Conservation (phyloP, 2,329 filamentous ascomycete genomes). For the Cryoendolithus antarcticus region DNA sequence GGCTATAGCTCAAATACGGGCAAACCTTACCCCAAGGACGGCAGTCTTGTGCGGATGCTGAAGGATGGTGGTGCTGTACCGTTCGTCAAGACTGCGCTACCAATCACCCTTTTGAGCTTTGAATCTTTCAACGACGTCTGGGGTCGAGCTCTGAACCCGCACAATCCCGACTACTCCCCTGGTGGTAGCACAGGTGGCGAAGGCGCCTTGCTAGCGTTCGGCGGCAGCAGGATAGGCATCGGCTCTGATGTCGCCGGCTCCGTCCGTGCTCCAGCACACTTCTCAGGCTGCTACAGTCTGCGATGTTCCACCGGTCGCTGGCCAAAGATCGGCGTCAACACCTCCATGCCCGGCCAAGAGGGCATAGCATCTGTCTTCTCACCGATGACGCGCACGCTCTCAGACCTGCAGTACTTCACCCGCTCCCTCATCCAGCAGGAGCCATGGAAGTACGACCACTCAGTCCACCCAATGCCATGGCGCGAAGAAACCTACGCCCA, state of each 20-base stretch:
- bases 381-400: slow-evolving; percentile 78
- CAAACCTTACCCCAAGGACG: slow-evolving; percentile 56
- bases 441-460: slow-evolving; percentile 81
- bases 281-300: slow-evolving; percentile 79
- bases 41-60: slow-evolving; percentile 59
- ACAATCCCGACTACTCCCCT: slow-evolving; percentile 46
- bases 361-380: slow-evolving; percentile 81
- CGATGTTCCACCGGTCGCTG: slow-evolving; percentile 81
- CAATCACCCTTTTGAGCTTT: slow-evolving; percentile 75
- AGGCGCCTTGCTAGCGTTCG: slow-evolving; percentile 66
- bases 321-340: slow-evolving; percentile 73
- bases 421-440: slow-evolving; percentile 64
- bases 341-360: slow-evolving; percentile 87
- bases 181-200: slow-evolving; percentile 85
- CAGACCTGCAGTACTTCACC: slow-evolving; percentile 76
- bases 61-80: slow-evolving; percentile 81
- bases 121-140: slow-evolving; percentile 71
- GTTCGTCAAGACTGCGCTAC: slow-evolving; percentile 85
- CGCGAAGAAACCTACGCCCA: slow-evolving; percentile 48
- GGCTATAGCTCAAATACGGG: slow-evolving; percentile 64
- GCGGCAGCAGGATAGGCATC: slow-evolving; percentile 73
- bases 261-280: slow-evolving; percentile 76
- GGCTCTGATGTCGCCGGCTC: slow-evolving; percentile 86
- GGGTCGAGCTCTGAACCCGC: slow-evolving; percentile 37
- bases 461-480: slow-evolving; percentile 78